phyloP scores from a whole-genome alignment of 2,329 filamentous ascomycete species.

The Apiospora rasikravindrae region DNA sequence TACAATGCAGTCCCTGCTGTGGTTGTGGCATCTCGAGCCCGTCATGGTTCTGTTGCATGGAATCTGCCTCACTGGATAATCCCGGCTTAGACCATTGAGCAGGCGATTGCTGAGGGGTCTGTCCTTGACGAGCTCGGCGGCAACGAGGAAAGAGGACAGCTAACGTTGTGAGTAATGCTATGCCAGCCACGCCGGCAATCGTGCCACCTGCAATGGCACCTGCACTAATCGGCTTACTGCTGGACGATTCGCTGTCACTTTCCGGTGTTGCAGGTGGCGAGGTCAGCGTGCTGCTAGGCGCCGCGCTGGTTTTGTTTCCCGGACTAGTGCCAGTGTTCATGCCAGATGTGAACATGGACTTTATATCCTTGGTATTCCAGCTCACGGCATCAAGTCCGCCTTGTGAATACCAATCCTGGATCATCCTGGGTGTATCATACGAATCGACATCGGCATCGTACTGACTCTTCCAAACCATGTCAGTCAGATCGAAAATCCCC shows the following conservation, averaged over 20 bases:
- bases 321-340: neutral
- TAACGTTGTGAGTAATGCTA: neutral
- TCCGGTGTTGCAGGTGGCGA: neutral
- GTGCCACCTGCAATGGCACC: neutral
- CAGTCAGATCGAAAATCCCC: constrained; percentile 19
- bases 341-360: neutral
- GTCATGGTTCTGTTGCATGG: neutral
- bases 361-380: neutral
- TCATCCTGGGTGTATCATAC: constrained; percentile 18
- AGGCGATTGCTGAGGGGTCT: neutral
- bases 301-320: too few species aligned
- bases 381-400: neutral
- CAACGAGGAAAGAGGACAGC: neutral
- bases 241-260: neutral
- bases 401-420: constrained; percentile 17
- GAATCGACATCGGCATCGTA: constrained; percentile 16
- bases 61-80: neutral
- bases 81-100: neutral
- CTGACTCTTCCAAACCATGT: constrained; percentile 17
- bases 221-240: neutral
- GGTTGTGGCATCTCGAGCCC: too few species aligned
- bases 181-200: neutral
- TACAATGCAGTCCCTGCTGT: too few species aligned
- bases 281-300: too few species aligned
- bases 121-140: neutral